Evolutionary conservation across 805 yeast species (phyloP).

Genomic region (Yarrowia porcina): DNA sequence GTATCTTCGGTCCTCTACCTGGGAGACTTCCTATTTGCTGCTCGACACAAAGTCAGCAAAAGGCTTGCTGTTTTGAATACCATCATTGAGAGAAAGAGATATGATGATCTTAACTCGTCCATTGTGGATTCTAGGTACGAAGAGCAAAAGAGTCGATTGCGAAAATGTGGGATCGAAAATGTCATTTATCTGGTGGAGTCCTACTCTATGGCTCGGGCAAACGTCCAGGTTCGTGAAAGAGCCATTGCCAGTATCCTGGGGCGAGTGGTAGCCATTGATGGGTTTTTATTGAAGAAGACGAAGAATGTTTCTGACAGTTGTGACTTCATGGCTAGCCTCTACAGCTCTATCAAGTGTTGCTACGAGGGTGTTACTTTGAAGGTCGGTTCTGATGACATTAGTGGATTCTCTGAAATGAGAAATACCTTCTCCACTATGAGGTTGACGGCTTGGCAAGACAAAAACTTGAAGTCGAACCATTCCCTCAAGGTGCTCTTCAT

Average conservation of each 20-base stretch:
- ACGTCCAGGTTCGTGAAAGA: constrained; percentile 40
- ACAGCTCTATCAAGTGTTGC: constrained; percentile 43
- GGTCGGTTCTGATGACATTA: constrained; percentile 32
- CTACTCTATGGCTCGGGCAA: constrained; percentile 69
- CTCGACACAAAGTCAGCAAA: constrained; percentile 55
- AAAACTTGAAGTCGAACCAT: constrained; percentile 42
- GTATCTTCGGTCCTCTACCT: constrained; percentile 47
- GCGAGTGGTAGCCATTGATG: constrained; percentile 41
- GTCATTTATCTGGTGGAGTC: constrained; percentile 78
- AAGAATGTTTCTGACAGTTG: constrained; percentile 72
- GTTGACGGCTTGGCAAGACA: constrained; percentile 39
- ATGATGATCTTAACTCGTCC: constrained; percentile 79
- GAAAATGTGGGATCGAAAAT: constrained; percentile 62
- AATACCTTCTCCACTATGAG: not conserved
- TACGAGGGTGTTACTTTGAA: constrained; percentile 41
- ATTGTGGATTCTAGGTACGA: constrained; percentile 83
- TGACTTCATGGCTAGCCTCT: constrained; percentile 51
- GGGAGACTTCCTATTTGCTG: constrained; percentile 92
- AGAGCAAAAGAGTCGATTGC: constrained; percentile 80
- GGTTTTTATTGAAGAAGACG: constrained; percentile 67
- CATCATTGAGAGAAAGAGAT: constrained; percentile 84
- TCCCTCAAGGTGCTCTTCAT: constrained; percentile 76
- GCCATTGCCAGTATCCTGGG: constrained; percentile 8
- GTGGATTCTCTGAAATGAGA: not conserved
- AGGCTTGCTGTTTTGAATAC: constrained; percentile 70